A percentile compares a stretch with the other conserved stretches of the same genome.
Conservation (phyloP, 2,329 filamentous ascomycete species). For the Daldinia sp. region DNA sequence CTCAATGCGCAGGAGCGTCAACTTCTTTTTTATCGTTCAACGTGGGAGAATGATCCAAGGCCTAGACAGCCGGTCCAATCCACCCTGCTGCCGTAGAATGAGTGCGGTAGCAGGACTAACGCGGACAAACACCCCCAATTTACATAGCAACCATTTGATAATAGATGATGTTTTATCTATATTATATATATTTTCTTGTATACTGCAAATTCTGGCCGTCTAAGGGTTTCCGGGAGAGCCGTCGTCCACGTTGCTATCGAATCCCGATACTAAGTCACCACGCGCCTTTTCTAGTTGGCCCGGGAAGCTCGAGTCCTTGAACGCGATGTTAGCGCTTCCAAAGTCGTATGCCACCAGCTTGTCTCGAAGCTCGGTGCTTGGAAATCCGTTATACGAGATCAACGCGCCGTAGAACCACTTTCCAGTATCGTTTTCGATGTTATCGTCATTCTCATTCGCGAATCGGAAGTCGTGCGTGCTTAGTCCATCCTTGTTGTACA, state of each 20-base stretch:
- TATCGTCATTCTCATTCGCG: slow-evolving; percentile 42
- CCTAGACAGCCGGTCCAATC: slow-evolving; percentile 74
- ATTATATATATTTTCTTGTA: neutral
- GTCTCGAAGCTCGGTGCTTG: slow-evolving; percentile 39
- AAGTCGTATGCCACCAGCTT: slow-evolving; percentile 42
- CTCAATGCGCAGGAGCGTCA: slow-evolving; percentile 66
- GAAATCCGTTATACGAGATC: slow-evolving; percentile 44
- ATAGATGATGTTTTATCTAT: neutral
- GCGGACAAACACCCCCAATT: slow-evolving; percentile 64
- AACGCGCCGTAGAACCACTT: slow-evolving; percentile 44
- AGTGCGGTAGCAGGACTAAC: slow-evolving; percentile 70
- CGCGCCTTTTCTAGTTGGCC: slow-evolving; percentile 39
- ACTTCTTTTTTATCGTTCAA: slow-evolving; percentile 65
- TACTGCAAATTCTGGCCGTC: neutral
- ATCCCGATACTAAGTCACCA: slow-evolving; percentile 63
- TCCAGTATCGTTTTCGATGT: slow-evolving; percentile 44
- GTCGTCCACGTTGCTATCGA: slow-evolving; percentile 60
- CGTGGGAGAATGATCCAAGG: slow-evolving; percentile 69
- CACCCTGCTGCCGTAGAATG: slow-evolving; percentile 67
- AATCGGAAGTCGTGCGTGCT: slow-evolving; percentile 45
- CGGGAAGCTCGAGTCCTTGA: slow-evolving; percentile 41
- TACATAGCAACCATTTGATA: neutral
- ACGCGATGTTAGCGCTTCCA: slow-evolving; percentile 39
- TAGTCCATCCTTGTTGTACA: slow-evolving; percentile 46
- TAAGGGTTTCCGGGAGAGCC: slow-evolving; percentile 43